Conservation (phyloP, 2,329 filamentous ascomycete genomes). For the Pseudocercospora eumusae region DNA sequence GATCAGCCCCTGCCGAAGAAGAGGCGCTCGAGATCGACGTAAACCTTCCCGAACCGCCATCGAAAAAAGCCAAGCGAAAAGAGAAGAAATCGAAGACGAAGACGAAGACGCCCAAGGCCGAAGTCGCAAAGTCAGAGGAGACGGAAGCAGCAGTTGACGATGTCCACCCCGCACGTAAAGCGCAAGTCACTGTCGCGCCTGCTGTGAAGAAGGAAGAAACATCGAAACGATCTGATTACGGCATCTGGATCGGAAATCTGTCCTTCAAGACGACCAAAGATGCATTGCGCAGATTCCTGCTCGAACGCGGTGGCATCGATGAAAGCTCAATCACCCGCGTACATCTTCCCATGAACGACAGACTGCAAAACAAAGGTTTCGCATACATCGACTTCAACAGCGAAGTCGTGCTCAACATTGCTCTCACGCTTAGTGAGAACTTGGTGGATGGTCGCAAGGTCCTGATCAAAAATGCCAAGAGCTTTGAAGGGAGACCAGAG, state of each 20-base stretch:
- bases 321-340: conserved; percentile 78
- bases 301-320: conserved; percentile 60
- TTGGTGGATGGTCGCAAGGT: conserved; percentile 74
- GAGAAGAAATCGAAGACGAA: conserved; percentile 67
- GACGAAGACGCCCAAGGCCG: conserved; percentile 28
- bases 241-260: conserved; percentile 95
- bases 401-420: conserved; percentile 68
- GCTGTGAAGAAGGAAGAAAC: conserved; percentile 22
- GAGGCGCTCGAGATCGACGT: conserved; percentile 82
- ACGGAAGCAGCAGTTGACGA: conserved; percentile 14
- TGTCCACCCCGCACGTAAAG: conserved; percentile 15
- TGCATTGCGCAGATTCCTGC: conserved; percentile 78
- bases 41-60: conserved; percentile 84
- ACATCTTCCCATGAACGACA: conserved; percentile 68
- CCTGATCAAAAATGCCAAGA: conserved; percentile 90
- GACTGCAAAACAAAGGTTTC: conserved; percentile 81
- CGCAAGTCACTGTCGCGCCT: conserved; percentile 10
- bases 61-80: conserved; percentile 86
- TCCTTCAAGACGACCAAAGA: conserved; percentile 76
- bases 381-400: conserved; percentile 91
- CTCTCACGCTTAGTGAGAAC: conserved; percentile 82
- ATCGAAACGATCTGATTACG: conserved; percentile 69
- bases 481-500: conserved; percentile 83
- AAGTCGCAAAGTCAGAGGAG: conserved; percentile 6
- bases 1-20: conserved; percentile 49